Base-by-base conservation (phyloP, 345 rosid species). In the Ricinus communis region DNA sequence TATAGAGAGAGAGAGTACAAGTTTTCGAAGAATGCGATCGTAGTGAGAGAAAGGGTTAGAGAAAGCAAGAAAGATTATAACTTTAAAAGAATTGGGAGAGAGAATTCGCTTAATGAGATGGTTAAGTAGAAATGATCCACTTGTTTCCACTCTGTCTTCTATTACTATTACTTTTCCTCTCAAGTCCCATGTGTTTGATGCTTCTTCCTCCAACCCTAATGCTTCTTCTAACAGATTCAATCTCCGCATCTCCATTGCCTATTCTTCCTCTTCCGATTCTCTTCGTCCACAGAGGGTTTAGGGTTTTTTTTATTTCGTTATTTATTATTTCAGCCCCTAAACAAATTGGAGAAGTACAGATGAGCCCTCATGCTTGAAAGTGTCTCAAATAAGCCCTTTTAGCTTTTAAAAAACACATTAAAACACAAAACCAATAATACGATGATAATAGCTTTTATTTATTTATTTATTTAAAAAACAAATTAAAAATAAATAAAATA, bases 21-120 rank as follows among this genome's bases (percentile, higher is more conserved):
- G 63, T 56, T 72, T 72, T 1, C 75, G 75, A 21, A 72, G 69
- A 61, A 72, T 21, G 33, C 88, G 91, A 75, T 91, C 97, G 72
- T 94, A 94, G 77, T 94, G 97, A 70, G 97, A 90, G 80, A 94
- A 84, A 16, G 98, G 83, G 41, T 86, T 83, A 67, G 98, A 79
- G 77, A 91, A 88, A 47, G 95, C 93, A 62, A 94, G 77, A 77
- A 91, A 85, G 80, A 94, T 58, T 76, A 88, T 76, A 21, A 82
- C 66, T 25, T 78, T 79, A 9, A 88, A 68, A 69, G 92, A 84
- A 49, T 74, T 65, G 27, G 90, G 66, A 40, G 85, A 75, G 54
- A 90, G 90, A 60, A 81, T 41, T 71, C 90, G 96, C 84, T 94
- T 94, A 53, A 90, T 64, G 25, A 94, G 79, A 65, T 91, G 97